Evolutionary conservation across 129 eudicot species (phyloP), one percentile per base, ranked within the genome.

Genomic region (Centrapalus pauciflorus): DNA sequence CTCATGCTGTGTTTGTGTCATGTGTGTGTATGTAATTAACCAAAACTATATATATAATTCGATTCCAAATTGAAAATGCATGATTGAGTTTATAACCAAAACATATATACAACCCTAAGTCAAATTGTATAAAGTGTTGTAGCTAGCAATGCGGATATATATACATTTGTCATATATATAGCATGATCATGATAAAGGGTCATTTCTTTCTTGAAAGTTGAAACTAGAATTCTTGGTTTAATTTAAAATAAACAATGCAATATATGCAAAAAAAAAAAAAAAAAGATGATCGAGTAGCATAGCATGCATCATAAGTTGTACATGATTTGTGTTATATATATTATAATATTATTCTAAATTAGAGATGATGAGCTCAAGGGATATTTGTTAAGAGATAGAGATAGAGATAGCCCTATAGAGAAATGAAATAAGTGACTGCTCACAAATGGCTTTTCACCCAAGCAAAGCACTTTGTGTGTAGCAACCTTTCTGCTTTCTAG

Each of bases 401-500:
- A 21, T 12, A 41, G 0, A 41, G 3, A 57, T 50, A 75, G 60
- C 60, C 61, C 61, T 65, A 56, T 55, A 74, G 57, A 75, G 79
- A 55, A 33, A 66, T 45, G 67, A 66, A 66, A 56, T 40, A 74
- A 65, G 79, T 74, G 79, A 75, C 79, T 34, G 69, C 69, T 75
- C 79, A 66, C 62, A 75, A 45, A 64, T 76, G 83, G 79, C 87
- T 84, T 84, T 87, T 87, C 83, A 79, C 70, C 67, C 87, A 79
- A 87, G 88, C 82, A 81, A 75, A 79, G 46, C 67, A 38, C 61
- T n/a, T 57, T 66, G 73, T 58, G 64, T 25, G 52, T 66, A 57
- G 55, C 73, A 75, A 38, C 72, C 76, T 81, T 81, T 86, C 83
- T 87, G 81, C 76, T 81, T 81, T 86, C 83, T 87, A 83, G 72